Evolutionary conservation across 306 rosid species (phyloP).

Genomic region (Corylus americana): DNA sequence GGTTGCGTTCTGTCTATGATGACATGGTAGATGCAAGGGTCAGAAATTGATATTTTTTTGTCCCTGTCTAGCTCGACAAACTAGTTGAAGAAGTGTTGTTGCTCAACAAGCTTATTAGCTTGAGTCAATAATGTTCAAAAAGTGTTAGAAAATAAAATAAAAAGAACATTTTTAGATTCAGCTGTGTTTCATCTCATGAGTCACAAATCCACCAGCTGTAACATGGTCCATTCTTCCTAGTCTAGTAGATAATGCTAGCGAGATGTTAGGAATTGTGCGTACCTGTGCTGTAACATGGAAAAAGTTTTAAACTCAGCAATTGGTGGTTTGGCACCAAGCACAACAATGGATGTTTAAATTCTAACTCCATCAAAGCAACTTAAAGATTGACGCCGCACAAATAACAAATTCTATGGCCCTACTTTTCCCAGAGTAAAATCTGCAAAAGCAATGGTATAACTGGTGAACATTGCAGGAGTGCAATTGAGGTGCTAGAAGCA

Average conservation of each 20-base stretch:
- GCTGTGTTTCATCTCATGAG: background rate
- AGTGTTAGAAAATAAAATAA: background rate
- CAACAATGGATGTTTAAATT: background rate
- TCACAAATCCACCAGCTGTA: background rate
- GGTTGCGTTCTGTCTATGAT: background rate
- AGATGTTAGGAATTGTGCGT: background rate
- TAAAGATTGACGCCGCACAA: background rate
- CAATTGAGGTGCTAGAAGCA: conserved; percentile 75
- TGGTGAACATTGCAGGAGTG: conserved; percentile 57
- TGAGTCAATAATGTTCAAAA: background rate
- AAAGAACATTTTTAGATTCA: background rate
- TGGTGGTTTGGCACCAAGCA: background rate
- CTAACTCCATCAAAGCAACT: background rate
- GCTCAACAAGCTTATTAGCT: background rate
- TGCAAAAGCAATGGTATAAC: conserved; percentile 2
- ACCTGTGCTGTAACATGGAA: background rate
- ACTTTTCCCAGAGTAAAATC: conserved; percentile 9
- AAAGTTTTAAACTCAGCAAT: background rate
- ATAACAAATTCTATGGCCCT: background rate
- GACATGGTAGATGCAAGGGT: background rate
- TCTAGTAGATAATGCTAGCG: background rate
- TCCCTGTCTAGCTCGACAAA: background rate
- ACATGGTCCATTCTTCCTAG: background rate
- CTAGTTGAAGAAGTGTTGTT: background rate
- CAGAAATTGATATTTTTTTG: background rate